Evolutionary conservation across 2,329 filamentous ascomycete genomes (phyloP), one percentile per base, ranked within the genome.

Genomic region (Hypoxylon sp.): DNA sequence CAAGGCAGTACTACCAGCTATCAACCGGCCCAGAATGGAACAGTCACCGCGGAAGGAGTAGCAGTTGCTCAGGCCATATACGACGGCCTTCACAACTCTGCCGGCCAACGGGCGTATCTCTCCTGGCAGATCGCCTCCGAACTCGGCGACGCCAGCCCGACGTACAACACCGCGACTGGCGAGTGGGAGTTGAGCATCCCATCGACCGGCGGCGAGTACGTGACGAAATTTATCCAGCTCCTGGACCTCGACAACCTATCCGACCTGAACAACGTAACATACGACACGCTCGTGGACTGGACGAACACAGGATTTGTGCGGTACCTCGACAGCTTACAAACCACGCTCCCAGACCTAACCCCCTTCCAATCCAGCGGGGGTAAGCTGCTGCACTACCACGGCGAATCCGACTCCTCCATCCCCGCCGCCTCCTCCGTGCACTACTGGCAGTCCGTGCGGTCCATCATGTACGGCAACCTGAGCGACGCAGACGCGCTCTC

Each of bases 381-480:
- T 56, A 89, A 89, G 76, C 76, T 89, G 3, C 77, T 90, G 10
- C 86, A 88, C 75, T 87, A 83, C 79, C 87, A 89, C 76, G 87
- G 86, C 57, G 86, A 89, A 76, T 84, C 83, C 0, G 87, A 89
- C 74, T 76, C 80, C 13, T 83, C 80, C 5, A 79, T 90, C 66
- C 86, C 86, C 1, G 75, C 87, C 0, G 85, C 80, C 4, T 86
- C 85, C 0, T 87, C 85, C 0, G 82, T 87, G 0, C 85, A 83
- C 72, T 90, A 88, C 80, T 84, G 81, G 77, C 80, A 88, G 59
- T 83, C 85, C 2, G 86, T 89, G 37, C 83, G 83, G 42, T 72
- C 72, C 3, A 79, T 83, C 76, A 86, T 88, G 84, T 85, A 85
- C 74, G 78, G 82, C 2, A 68, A 79, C 19, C 42, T 81, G 4